Evolutionary conservation across 2,329 filamentous ascomycete species (phyloP).

Genomic region (Phyllosticta citribraziliensis): DNA sequence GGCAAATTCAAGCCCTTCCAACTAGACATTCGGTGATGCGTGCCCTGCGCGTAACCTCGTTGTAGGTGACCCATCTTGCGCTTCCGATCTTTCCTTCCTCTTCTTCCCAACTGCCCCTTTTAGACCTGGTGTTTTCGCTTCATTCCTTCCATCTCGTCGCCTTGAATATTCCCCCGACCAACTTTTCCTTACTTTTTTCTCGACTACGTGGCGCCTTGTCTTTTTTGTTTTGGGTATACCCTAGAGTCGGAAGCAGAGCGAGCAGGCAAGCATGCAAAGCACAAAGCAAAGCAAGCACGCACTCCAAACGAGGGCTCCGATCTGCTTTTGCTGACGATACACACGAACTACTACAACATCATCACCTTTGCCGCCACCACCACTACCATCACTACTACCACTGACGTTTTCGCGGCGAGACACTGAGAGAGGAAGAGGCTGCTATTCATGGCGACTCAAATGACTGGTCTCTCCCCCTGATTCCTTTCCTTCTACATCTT

Average conservation of each 20-base stretch:
- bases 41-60: background rate
- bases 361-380: background rate
- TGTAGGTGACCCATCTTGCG: background rate
- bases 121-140: background rate
- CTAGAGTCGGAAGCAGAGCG: constrained; percentile 9
- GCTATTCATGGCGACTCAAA: background rate
- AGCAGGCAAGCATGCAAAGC: background rate
- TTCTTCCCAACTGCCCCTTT: background rate
- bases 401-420: background rate
- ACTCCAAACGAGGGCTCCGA: background rate
- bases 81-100: background rate
- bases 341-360: background rate
- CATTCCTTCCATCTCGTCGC: background rate
- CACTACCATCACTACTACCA: background rate
- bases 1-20: constrained; percentile 78
- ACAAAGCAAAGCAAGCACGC: background rate
- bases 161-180: background rate
- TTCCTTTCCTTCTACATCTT: too few relatives aligned
- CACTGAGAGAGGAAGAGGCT: background rate
- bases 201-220: background rate
- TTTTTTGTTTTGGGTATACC: constrained; percentile 9
- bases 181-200: background rate
- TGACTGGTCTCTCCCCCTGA: too few relatives aligned
- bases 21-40: constrained; percentile 61
- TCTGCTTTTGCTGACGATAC: background rate